A percentile compares a stretch with the other conserved stretches of the same genome.
Evolutionary conservation across 129 eudicot species (phyloP).

Genomic region (Dittrichia graveolens): DNA sequence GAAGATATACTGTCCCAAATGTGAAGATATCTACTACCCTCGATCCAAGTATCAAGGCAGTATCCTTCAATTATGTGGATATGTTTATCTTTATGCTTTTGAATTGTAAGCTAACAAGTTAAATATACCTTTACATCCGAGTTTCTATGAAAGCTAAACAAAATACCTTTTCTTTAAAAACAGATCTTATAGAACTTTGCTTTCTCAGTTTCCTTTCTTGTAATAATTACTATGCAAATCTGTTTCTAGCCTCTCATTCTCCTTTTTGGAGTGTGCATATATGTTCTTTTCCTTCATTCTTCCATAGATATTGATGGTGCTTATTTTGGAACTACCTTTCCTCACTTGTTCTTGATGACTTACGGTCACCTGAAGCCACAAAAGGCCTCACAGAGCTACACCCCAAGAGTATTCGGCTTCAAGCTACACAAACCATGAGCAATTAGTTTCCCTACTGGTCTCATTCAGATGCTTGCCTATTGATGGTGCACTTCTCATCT

Average conservation of each 20-base stretch:
- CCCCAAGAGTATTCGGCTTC: constrained; percentile 92
- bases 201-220: neutral
- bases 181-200: neutral
- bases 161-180: neutral
- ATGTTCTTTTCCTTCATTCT: constrained; percentile 45
- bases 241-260: too few species aligned
- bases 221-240: too few species aligned
- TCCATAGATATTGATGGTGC: constrained; percentile 83
- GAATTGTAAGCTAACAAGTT: neutral
- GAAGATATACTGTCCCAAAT: constrained; percentile 92
- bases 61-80: constrained; percentile 54
- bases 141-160: neutral
- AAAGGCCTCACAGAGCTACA: constrained; percentile 70
- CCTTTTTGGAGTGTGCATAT: neutral
- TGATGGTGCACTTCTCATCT: constrained; percentile 22
- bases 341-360: constrained; percentile 91
- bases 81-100: neutral
- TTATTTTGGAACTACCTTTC: constrained; percentile 94
- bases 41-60: constrained; percentile 99
- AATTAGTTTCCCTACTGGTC: too few species aligned
- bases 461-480: neutral
- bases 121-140: neutral
- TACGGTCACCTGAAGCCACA: constrained; percentile 93
- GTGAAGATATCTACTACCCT: constrained; percentile 93
- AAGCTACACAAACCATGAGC: constrained; percentile 83